Percentiles rank a stretch among this genome's conserved stretches.
phyloP scores from a whole-genome alignment of 169 alveolate genomes.

The Cryptosporidium andersoni region DNA sequence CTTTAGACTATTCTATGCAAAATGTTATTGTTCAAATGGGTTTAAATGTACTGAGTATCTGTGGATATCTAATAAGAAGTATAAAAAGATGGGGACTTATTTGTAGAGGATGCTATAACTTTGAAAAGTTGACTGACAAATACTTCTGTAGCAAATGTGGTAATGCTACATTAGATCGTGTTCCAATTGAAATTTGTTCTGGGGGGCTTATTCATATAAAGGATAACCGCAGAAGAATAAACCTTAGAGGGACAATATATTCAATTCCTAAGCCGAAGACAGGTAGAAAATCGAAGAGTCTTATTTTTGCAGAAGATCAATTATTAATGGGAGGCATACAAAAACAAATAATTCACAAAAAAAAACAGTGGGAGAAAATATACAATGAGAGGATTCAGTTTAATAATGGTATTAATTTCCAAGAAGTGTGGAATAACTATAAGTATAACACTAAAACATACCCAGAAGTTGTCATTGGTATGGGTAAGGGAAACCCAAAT shows the following conservation, averaged over 20 bases:
- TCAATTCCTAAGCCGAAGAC: conserved; percentile 80
- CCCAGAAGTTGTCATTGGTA: conserved; percentile 74
- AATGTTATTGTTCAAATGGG: conserved; percentile 90
- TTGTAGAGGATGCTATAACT: conserved; percentile 80
- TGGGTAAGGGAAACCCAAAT: conserved; percentile 80
- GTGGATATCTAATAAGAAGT: conserved; percentile 84
- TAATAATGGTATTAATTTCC: conserved; percentile 35
- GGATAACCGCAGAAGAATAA: conserved; percentile 74
- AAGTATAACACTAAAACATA: conserved; percentile 65
- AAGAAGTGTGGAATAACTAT: conserved; percentile 25
- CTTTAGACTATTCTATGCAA: conserved; percentile 91
- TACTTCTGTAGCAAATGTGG: conserved; percentile 89
- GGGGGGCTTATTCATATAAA: conserved; percentile 76
- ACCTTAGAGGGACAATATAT: conserved; percentile 80
- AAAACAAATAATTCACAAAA: conserved; percentile 72
- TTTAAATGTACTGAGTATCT: conserved; percentile 83
- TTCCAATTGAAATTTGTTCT: conserved; percentile 78
- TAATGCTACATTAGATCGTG: conserved; percentile 85
- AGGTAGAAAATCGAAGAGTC: conserved; percentile 79
- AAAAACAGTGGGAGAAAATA: conserved; percentile 72
- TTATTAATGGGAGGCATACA: conserved; percentile 80
- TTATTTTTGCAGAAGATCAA: conserved; percentile 85
- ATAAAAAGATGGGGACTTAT: conserved; percentile 87
- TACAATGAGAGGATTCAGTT: conserved; percentile 74
- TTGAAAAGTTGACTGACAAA: conserved; percentile 73